phyloP scores from a whole-genome alignment of 2,329 filamentous ascomycete species.

The Talaromyces sp. region DNA sequence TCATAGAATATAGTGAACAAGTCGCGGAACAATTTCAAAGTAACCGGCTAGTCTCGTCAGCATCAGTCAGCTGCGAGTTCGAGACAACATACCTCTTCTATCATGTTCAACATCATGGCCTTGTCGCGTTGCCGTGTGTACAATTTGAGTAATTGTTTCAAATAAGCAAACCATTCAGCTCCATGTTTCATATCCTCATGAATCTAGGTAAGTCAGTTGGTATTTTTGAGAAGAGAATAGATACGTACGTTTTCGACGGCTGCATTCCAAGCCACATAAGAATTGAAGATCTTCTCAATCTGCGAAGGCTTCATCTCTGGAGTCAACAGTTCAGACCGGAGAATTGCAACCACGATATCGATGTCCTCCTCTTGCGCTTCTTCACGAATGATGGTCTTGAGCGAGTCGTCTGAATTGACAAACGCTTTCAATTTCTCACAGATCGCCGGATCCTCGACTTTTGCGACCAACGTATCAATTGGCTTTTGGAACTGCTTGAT shows the following conservation, averaged over 20 bases:
- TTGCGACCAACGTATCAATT: conserved; percentile 69
- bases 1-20: conserved; percentile 99
- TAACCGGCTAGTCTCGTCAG: conserved; percentile 61
- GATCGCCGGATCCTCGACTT: conserved; percentile 75
- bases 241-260: conserved; percentile 71
- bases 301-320: conserved; percentile 69
- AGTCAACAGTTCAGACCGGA: conserved; percentile 70
- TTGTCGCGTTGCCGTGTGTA: conserved; percentile 90
- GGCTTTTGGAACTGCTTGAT: conserved; percentile 80
- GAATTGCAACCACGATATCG: conserved; percentile 78
- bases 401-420: conserved; percentile 65
- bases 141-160: conserved; percentile 92
- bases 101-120: conserved; percentile 91
- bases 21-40: conserved; percentile 89
- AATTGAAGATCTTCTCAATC: conserved; percentile 81
- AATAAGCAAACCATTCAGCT: conserved; percentile 84
- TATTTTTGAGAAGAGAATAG: conserved; percentile 18
- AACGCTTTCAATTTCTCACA: conserved; percentile 78
- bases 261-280: conserved; percentile 92
- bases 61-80: neutral
- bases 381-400: conserved; percentile 67
- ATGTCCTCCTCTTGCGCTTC: conserved; percentile 70
- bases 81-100: conserved; percentile 62
- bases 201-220: conserved; percentile 37
- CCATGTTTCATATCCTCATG: conserved; percentile 85